phyloP scores from a whole-genome alignment of 2,329 filamentous ascomycete species.

The Scortechinia acanthostroma region DNA sequence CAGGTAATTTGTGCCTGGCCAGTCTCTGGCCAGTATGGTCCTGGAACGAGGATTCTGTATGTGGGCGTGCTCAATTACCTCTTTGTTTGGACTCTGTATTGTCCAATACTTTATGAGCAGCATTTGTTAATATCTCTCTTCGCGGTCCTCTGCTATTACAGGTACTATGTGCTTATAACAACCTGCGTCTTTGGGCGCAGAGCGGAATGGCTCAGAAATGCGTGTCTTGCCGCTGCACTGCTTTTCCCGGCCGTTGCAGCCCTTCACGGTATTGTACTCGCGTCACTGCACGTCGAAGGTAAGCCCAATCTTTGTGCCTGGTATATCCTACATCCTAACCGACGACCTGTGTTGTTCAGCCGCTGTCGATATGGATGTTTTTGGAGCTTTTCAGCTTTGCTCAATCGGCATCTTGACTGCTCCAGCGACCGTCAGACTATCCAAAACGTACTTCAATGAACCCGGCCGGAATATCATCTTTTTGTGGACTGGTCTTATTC shows the following conservation, averaged over 20 bases:
- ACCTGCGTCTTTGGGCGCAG: slow-evolving; percentile 57
- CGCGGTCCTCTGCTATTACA: slow-evolving; percentile 15
- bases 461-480: slow-evolving; percentile 62
- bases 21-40: slow-evolving; percentile 46
- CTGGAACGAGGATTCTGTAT: slow-evolving; percentile 41
- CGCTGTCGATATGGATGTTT: slow-evolving; percentile 63
- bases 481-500: slow-evolving; percentile 52
- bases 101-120: no score
- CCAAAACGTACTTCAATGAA: slow-evolving; percentile 55
- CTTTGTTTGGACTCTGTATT: slow-evolving; percentile 2
- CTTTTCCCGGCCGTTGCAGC: slow-evolving; percentile 58
- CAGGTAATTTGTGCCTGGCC: slow-evolving; percentile 49
- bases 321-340: no score
- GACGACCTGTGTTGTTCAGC: slow-evolving; percentile 23
- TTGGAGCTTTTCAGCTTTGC: slow-evolving; percentile 61
- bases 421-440: slow-evolving; percentile 52
- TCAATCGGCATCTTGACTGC: slow-evolving; percentile 59
- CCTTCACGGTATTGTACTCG: slow-evolving; percentile 54
- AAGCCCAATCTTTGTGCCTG: slow-evolving; percentile 19
- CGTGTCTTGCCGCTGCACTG: slow-evolving; percentile 55
- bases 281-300: slow-evolving; percentile 50
- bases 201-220: slow-evolving; percentile 51
- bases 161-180: slow-evolving; percentile 57
- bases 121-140: no score
- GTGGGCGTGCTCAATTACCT: slow-evolving; percentile 9